A percentile compares a stretch with the other conserved stretches of the same genome.
These are phyloP conservation scores for Nitzschia inconspicua DNA, from an alignment of 108 stramenopile species.

Conservation along the genomic window DNA sequence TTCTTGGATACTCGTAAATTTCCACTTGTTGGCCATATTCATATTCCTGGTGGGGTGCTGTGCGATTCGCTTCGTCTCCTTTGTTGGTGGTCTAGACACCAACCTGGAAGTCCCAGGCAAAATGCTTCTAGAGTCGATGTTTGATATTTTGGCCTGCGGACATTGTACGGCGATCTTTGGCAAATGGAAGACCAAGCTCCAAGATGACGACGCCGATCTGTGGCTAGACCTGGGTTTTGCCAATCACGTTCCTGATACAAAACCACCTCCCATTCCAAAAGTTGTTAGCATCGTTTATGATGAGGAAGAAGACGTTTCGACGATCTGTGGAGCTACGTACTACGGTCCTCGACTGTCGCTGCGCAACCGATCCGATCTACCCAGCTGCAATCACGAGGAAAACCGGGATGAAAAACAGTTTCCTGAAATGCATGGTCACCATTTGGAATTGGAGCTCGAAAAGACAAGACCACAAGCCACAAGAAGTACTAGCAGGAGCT, in stretches of 20 bases:
- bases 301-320: conserved; percentile 16
- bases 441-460: conserved; percentile 21
- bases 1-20: too few relatives aligned
- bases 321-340: conserved; percentile 1
- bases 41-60: too few relatives aligned
- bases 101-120: too few relatives aligned
- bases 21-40: too few relatives aligned
- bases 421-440: not conserved
- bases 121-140: not conserved
- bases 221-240: conserved; percentile 19
- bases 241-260: not conserved
- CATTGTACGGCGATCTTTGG: not conserved
- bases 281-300: conserved; percentile 7
- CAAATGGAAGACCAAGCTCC: conserved; percentile 2
- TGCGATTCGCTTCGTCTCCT: too few relatives aligned
- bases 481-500: not conserved
- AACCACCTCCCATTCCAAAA: conserved; percentile 13
- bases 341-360: not conserved
- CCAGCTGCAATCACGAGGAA: not conserved
- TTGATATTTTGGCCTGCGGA: not conserved
- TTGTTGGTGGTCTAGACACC: too few relatives aligned
- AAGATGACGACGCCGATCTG: conserved; percentile 15
- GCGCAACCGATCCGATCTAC: too few relatives aligned
- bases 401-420: not conserved
- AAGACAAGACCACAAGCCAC: not conserved